Percentiles rank a stretch among this genome's conserved stretches.
Conservation (phyloP, 179 eudicot species). For the Gypsophila paniculata region DNA sequence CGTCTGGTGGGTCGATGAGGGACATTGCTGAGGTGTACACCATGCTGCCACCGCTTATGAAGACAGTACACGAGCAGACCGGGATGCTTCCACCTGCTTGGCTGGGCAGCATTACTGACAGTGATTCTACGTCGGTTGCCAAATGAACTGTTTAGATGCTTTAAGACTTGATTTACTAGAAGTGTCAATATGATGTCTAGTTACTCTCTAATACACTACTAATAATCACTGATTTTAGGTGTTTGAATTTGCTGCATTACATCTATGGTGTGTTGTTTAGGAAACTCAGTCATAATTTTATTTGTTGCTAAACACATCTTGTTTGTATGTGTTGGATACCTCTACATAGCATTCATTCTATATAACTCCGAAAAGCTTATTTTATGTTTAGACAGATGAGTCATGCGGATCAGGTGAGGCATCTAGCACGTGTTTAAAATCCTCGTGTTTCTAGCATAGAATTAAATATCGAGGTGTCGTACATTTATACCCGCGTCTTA, state of each 20-base stretch:
- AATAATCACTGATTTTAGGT: not conserved
- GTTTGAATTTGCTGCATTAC: not conserved
- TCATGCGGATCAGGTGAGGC: no score
- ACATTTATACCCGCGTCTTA: no score
- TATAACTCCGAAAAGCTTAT: not conserved
- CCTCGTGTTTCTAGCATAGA: no score
- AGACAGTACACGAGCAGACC: conserved; percentile 44
- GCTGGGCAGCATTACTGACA: conserved; percentile 28
- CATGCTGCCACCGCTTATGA: conserved; percentile 38
- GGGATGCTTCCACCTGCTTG: conserved; percentile 45
- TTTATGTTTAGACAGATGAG: no score
- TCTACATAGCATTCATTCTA: no score
- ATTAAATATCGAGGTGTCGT: no score
- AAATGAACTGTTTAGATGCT: conserved; percentile 14
- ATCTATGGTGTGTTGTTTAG: conserved; percentile 5
- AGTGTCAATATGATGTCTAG: not conserved
- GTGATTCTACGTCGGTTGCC: not conserved
- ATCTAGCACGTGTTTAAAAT: no score
- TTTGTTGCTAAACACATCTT: not conserved
- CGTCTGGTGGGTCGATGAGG: conserved; percentile 26
- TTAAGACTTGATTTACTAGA: not conserved
- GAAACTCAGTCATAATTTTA: not conserved
- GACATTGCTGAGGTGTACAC: conserved; percentile 36
- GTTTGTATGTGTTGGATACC: not conserved
- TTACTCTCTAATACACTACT: not conserved